phyloP scores from a whole-genome alignment of 306 rosid genomes.

The Cicer bijugum region DNA sequence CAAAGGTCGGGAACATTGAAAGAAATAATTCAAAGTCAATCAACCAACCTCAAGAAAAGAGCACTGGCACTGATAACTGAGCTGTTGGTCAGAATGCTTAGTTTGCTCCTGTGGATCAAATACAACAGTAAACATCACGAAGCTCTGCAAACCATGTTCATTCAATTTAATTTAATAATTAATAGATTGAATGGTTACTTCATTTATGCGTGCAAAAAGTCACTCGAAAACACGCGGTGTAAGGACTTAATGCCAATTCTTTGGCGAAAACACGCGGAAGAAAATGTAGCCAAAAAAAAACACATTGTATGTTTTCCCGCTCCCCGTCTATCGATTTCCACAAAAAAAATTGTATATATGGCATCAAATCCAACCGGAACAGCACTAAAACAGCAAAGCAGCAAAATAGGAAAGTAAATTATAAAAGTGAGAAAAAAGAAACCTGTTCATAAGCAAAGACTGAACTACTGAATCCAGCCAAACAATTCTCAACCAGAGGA shows the following conservation, averaged over 20 bases:
- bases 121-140: conserved; percentile 37
- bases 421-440: conserved; percentile 11
- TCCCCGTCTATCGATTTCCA: conserved; percentile 72
- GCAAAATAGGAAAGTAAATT: not conserved
- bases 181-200: conserved; percentile 58
- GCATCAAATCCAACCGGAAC: conserved; percentile 25
- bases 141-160: conserved; percentile 9
- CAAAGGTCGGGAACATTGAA: conserved; percentile 25
- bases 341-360: not conserved
- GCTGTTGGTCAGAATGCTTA: conserved; percentile 84
- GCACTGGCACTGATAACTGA: conserved; percentile 86
- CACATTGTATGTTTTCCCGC: conserved; percentile 99
- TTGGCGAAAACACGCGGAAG: too few species aligned
- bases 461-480: conserved; percentile 98
- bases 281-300: too few species aligned
- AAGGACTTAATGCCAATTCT: conserved; percentile 10
- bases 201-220: conserved; percentile 82
- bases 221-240: conserved; percentile 87
- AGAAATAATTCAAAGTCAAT: conserved; percentile 27
- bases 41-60: conserved; percentile 87
- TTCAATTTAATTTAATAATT: not conserved
- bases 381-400: conserved; percentile 25
- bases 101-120: conserved; percentile 74
- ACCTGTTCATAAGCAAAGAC: conserved; percentile 99
- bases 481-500: conserved; percentile 89